Base-by-base conservation (phyloP, 1,139 yeast species). In the Hemisphaericaspora subhashii region DNA sequence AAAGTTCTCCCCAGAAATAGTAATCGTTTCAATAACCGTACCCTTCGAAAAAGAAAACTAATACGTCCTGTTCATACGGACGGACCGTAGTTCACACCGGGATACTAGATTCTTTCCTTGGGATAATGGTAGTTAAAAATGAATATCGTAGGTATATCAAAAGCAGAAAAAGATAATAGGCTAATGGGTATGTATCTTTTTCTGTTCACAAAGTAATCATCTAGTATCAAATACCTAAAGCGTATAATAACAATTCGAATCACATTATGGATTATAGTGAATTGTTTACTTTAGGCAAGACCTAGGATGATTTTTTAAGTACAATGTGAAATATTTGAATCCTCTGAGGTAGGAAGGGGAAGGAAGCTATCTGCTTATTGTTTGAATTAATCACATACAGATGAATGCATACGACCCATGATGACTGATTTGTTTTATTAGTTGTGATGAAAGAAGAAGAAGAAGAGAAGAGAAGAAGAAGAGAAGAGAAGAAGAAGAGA, bases 321-420 rank as follows among this genome's bases (percentile, higher is more conserved):
- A 31, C 35, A 38, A 35, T 40, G 41, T 35, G 38, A 39, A 37
- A n/a, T n/a, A n/a, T n/a, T n/a, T n/a, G n/a, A n/a, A n/a, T n/a
- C n/a, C n/a, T n/a, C n/a, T n/a, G n/a, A n/a, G n/a, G n/a, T n/a
- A n/a, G n/a, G n/a, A n/a, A n/a, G n/a, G n/a, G n/a, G n/a, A n/a
- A n/a, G n/a, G n/a, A n/a, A n/a, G n/a, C n/a, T n/a, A n/a, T n/a
- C n/a, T 33, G 49, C 39, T 35, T 45, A 46, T 36, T 20, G 22
- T 15, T 31, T 21, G 30, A 31, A 24, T 29, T 15, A 30, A 11
- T 56, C 70, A 81, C 86, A 77, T 81, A 81, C 86, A 69, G 79
- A 65, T 72, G 85, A 79, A 77, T 81, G 87, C 81, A 81, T 76
- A 78, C 87, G 85, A 81, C 83, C 87, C 86, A 81, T 81, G 66